These are phyloP conservation scores for Plasmodium yoelii DNA, from an alignment of 169 alveolate genomes.

Conservation along the genomic window DNA sequence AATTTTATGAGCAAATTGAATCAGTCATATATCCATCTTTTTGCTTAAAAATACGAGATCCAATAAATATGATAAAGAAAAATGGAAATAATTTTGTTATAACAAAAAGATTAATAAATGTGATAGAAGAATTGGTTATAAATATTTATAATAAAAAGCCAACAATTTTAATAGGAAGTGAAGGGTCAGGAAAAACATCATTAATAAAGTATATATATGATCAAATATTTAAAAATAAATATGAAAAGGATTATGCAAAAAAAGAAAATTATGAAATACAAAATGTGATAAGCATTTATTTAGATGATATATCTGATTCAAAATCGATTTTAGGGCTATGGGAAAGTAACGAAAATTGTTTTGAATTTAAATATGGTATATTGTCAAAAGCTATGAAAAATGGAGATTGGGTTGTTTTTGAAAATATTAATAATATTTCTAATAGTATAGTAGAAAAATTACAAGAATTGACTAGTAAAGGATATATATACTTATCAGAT, in stretches of 20 bases:
- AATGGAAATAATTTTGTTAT: slow-evolving; percentile 27
- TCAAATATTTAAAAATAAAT: slow-evolving; percentile 34
- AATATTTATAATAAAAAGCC: slow-evolving; percentile 65
- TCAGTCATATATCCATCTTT: slow-evolving; percentile 44
- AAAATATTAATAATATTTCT: slow-evolving; percentile 83
- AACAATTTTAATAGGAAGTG: slow-evolving; percentile 60
- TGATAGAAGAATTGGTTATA: slow-evolving; percentile 22
- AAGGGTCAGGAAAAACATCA: slow-evolving; percentile 74
- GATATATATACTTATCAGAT: slow-evolving; percentile 78
- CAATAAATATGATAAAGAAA: slow-evolving; percentile 5
- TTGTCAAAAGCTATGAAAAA: slow-evolving; percentile 83
- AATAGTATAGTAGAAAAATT: slow-evolving; percentile 80
- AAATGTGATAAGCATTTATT: slow-evolving; percentile 79
- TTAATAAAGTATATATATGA: slow-evolving; percentile 54
- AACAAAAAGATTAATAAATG: slow-evolving; percentile 23
- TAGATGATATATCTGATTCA: slow-evolving; percentile 87
- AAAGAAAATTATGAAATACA: background rate
- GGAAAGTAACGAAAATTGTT: slow-evolving; percentile 85
- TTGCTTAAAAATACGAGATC: slow-evolving; percentile 5
- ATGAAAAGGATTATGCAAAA: background rate
- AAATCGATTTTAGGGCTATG: slow-evolving; percentile 87
- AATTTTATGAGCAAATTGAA: slow-evolving; percentile 21
- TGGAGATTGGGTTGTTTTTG: slow-evolving; percentile 89
- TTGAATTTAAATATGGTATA: slow-evolving; percentile 86
- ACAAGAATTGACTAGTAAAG: slow-evolving; percentile 79